Percentiles rank a stretch among this genome's conserved stretches.
Evolutionary conservation across 257 asterid species (phyloP).

Genomic region (Nicotiana attenuata): DNA sequence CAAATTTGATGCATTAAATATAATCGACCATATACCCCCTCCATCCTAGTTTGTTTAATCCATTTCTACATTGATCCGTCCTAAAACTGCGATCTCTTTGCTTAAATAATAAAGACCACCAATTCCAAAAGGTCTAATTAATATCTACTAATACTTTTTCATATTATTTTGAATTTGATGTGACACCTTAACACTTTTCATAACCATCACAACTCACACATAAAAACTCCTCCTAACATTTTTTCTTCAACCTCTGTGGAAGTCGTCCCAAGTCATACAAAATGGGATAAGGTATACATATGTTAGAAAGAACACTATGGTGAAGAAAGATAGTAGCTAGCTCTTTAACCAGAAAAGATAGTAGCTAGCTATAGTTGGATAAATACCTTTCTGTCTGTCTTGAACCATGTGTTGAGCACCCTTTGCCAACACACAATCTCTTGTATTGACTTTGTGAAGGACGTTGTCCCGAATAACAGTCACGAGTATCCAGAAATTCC

Average conservation of each 20-base stretch:
- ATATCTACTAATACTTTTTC: background rate
- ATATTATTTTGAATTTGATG: background rate
- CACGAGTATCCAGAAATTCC: slow-evolving; percentile 9
- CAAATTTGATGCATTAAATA: background rate
- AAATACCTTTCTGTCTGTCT: slow-evolving; percentile 44
- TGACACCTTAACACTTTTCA: background rate
- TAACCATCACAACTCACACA: background rate
- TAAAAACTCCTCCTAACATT: background rate
- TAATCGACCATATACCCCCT: background rate
- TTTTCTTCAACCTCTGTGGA: background rate
- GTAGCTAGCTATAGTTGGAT: background rate
- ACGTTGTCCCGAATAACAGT: slow-evolving; percentile 13
- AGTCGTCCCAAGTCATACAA: background rate
- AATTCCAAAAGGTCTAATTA: background rate
- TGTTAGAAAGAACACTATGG: background rate
- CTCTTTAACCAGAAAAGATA: background rate
- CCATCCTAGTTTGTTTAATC: background rate
- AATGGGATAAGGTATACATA: background rate
- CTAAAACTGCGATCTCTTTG: background rate
- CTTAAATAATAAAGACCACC: background rate
- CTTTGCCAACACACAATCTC: slow-evolving; percentile 19
- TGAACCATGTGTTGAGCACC: slow-evolving; percentile 22
- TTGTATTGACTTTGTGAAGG: slow-evolving; percentile 21
- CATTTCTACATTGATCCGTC: background rate
- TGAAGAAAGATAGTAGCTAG: background rate